Percentiles rank a stretch among this genome's conserved stretches.
These are phyloP conservation scores for Knoxdaviesia capensis DNA, from an alignment of 2,329 filamentous ascomycete species.

Conservation along the genomic window DNA sequence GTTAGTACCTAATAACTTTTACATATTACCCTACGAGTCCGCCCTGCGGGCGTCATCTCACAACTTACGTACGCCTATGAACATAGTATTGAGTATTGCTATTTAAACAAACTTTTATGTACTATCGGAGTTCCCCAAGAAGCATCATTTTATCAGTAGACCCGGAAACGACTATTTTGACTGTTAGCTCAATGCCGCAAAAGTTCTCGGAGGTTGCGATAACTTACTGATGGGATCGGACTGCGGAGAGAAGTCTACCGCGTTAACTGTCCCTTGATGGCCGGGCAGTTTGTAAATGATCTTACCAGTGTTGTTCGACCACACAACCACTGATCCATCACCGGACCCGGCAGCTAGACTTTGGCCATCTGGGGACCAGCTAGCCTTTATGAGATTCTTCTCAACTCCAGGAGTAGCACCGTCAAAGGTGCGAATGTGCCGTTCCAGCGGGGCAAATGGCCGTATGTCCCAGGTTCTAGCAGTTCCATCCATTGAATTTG, in stretches of 20 bases:
- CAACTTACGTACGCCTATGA: too few relatives aligned
- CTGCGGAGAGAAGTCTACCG: conserved; percentile 72
- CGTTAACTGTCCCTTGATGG: conserved; percentile 88
- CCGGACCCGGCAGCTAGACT: conserved; percentile 77
- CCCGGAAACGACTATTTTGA: conserved; percentile 54
- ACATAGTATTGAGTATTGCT: too few relatives aligned
- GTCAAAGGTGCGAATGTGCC: conserved; percentile 74
- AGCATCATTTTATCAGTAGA: conserved; percentile 79
- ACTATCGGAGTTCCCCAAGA: conserved; percentile 52
- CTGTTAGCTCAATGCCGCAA: conserved; percentile 14
- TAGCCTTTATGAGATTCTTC: conserved; percentile 77
- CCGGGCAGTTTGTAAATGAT: conserved; percentile 87
- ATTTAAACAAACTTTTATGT: too few relatives aligned
- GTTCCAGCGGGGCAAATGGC: conserved; percentile 77
- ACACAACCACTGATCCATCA: conserved; percentile 78
- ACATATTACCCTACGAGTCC: too few relatives aligned
- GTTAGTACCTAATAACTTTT: too few relatives aligned
- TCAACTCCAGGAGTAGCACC: conserved; percentile 77
- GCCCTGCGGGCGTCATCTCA: too few relatives aligned
- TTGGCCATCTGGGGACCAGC: conserved; percentile 75
- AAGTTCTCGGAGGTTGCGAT: not conserved
- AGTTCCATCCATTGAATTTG: conserved; percentile 84
- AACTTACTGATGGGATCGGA: conserved; percentile 74
- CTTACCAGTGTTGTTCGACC: conserved; percentile 78
- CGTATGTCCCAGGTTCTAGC: conserved; percentile 91